Evolutionary conservation across 345 rosid genomes (phyloP).

Genomic region (Salix purpurea): DNA sequence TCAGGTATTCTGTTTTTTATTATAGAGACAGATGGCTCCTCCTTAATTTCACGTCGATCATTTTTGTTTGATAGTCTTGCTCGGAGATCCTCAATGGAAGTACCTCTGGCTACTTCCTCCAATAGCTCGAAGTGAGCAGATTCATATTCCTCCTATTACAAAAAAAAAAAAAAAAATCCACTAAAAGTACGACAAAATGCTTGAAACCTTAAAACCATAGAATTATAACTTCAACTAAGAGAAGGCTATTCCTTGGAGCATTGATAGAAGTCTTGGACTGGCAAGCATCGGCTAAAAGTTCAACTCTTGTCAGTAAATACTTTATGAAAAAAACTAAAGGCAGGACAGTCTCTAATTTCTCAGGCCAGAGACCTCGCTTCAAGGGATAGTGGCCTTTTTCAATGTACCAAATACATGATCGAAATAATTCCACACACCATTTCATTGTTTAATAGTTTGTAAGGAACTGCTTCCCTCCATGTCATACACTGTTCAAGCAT

Average conservation of each 20-base stretch:
- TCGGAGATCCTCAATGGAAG: constrained; percentile 69
- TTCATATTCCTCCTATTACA: constrained; percentile 78
- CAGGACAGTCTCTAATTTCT: no score
- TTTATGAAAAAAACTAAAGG: background rate
- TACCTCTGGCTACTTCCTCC: constrained; percentile 77
- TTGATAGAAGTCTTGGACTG: background rate
- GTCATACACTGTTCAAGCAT: no score
- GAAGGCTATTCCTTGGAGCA: background rate
- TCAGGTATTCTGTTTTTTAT: constrained; percentile 40
- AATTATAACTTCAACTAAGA: background rate
- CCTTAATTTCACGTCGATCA: constrained; percentile 34
- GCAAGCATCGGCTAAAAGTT: background rate
- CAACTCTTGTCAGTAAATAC: background rate
- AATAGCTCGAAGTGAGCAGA: constrained; percentile 84
- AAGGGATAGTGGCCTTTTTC: no score
- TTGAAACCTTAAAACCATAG: background rate
- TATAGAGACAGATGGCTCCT: constrained; percentile 34
- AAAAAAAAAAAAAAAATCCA: background rate
- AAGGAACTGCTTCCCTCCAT: no score
- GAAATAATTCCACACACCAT: no score
- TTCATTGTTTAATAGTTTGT: no score
- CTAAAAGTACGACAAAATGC: background rate
- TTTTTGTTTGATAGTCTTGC: constrained; percentile 53
- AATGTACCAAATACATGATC: no score
- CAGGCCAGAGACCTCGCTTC: no score